Percentiles rank a stretch among this genome's conserved stretches.
Evolutionary conservation across 257 asterid genomes (phyloP).

Genomic region (Forsythia viridissima): DNA sequence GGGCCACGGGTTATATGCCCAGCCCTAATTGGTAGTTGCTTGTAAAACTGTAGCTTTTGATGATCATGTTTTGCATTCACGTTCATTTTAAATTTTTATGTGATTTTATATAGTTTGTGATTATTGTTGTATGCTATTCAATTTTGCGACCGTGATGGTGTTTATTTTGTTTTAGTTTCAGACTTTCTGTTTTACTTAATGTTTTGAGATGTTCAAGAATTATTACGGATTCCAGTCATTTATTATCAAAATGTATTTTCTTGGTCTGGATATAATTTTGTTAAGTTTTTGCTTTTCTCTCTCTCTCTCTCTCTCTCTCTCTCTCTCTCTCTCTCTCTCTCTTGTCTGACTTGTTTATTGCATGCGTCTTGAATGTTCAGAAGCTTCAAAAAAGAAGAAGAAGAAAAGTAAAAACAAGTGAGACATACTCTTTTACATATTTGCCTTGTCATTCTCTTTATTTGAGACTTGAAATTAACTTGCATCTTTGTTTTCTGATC

Average conservation of each 20-base stretch:
- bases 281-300: background rate
- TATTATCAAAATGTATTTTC: conserved; percentile 2
- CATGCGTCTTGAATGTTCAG: conserved; percentile 42
- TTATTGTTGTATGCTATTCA: background rate
- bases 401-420: conserved; percentile 93
- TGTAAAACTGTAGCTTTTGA: background rate
- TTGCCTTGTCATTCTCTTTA: conserved; percentile 15
- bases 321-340: background rate
- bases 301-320: background rate
- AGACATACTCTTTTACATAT: conserved; percentile 28
- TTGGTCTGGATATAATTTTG: background rate
- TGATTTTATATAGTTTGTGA: background rate
- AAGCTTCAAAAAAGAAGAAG: conserved; percentile 93
- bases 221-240: background rate
- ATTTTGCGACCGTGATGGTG: background rate
- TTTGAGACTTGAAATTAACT: conserved; percentile 7
- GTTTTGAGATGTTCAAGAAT: background rate
- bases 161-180: background rate
- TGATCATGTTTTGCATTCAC: background rate
- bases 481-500: conserved; percentile 8
- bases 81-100: background rate
- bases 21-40: background rate
- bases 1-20: too few species aligned
- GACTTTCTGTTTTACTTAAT: background rate
- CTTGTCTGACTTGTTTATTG: conserved; percentile 21